Evolutionary conservation across 139 green algal species (phyloP).

Genomic region (Tetraselmis chui): DNA sequence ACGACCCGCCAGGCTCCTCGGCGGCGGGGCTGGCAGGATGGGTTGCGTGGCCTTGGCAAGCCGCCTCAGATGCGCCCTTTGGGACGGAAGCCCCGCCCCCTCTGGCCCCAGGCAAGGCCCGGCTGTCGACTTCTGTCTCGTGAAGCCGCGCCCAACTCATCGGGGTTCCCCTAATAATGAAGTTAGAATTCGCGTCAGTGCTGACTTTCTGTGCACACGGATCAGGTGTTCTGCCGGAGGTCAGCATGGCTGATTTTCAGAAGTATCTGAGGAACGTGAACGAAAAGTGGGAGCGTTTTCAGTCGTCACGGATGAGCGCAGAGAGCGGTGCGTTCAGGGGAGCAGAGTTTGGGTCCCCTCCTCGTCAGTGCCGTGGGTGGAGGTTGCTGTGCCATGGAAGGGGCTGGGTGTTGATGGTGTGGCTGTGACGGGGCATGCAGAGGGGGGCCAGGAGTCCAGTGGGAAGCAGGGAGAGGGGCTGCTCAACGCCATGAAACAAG

Average conservation of each 20-base stretch:
- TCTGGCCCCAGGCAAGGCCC: not conserved
- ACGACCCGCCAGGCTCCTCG: not conserved
- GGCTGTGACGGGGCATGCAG: too few relatives aligned
- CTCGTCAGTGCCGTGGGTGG: too few relatives aligned
- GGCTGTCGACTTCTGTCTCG: too few relatives aligned
- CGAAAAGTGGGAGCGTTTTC: constrained; percentile 18
- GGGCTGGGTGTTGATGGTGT: too few relatives aligned
- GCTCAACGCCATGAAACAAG: constrained; percentile 53
- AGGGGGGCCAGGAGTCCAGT: not conserved
- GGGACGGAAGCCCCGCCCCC: not conserved
- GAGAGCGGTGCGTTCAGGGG: too few relatives aligned
- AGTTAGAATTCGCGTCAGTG: too few relatives aligned
- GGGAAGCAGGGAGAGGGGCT: constrained; percentile 58
- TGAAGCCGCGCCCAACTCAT: too few relatives aligned
- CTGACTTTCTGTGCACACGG: too few relatives aligned
- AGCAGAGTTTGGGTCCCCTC: too few relatives aligned
- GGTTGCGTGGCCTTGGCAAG: not conserved
- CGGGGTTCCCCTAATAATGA: too few relatives aligned
- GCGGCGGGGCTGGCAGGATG: not conserved
- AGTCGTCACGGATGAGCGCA: constrained; percentile 5
- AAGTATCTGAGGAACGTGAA: constrained; percentile 24
- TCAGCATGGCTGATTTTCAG: constrained; percentile 25
- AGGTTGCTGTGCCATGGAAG: too few relatives aligned
- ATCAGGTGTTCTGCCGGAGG: constrained; percentile 34
- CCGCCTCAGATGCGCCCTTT: not conserved